Base-by-base conservation (phyloP, 345 rosid species). In the Salix koriyanagi region DNA sequence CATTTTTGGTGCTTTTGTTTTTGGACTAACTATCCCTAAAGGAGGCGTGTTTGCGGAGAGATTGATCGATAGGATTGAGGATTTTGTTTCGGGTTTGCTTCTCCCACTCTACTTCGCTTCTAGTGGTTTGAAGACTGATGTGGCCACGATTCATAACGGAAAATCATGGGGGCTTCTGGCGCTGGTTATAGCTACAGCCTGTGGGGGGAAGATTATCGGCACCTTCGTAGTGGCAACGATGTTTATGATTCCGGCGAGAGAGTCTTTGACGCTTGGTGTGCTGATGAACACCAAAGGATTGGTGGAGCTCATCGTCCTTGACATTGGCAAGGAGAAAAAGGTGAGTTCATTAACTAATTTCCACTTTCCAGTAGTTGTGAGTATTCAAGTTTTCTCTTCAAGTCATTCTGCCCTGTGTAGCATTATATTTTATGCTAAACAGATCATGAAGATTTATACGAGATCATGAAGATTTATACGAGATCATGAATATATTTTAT, bases 261-360 rank as follows among this genome's bases (percentile, higher is more conserved):
- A 90, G 72, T 83, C 93, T 15, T 28, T 84, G 77, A 79, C 86
- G 16, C 88, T 90, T 25, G 93, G 90, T 2, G 70, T 90, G 8
- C 79, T 90, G 72, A 90, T 90, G 94, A 88, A 90, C 77, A 88
- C 91, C 1, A 90, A 88, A 81, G 93, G 91, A 16, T 75, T 90
- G 46, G 86, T 85, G 34, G 86, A 85, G 39, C 83, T 85, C 23
- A 85, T 85, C 21, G 93, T 88, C 50, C 89, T 88, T 12, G 88
- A 90, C 79, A 88, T 90, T 58, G 93, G 93, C 79, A 86, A 79
- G 74, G 91, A 87, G 16, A 78, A 75, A 34, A 78, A 75, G 81
- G 85, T 84, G 7, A 65, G 73, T 64, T 46, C 14, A 1, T 14
- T 46, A 11, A 13, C 16, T 46, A 3, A 46, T 46, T 46, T 46